These are phyloP conservation scores for Xerocomus minutiporus DNA, from an alignment of 1,284 basidiomycete species.

Conservation along the genomic window DNA sequence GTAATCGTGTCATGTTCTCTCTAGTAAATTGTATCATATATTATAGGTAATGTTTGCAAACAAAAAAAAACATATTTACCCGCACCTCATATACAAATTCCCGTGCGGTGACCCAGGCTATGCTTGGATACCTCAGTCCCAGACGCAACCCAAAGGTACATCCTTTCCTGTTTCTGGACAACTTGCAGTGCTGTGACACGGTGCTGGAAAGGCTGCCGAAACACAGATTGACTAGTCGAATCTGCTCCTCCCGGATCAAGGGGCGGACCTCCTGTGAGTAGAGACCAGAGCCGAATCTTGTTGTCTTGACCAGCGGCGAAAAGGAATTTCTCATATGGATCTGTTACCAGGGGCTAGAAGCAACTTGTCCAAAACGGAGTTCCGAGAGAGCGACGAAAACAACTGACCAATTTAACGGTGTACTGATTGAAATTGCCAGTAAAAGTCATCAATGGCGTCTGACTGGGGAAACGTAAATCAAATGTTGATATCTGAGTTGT, in stretches of 20 bases:
- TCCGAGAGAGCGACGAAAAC: neutral
- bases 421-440: conserved; percentile 55
- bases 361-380: neutral
- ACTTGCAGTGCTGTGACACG: conserved; percentile 45
- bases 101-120: conserved; percentile 37
- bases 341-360: conserved; percentile 54
- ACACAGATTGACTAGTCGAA: conserved; percentile 19
- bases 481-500: conserved; percentile 51
- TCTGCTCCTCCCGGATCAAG: conserved; percentile 26
- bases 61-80: neutral
- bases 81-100: neutral
- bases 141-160: conserved; percentile 42
- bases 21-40: conserved; percentile 14
- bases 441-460: conserved; percentile 45
- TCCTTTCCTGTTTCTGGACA: conserved; percentile 34
- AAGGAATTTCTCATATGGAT: conserved; percentile 58
- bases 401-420: conserved; percentile 47
- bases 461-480: conserved; percentile 55
- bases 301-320: conserved; percentile 70
- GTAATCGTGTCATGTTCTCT: neutral
- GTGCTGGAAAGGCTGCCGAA: conserved; percentile 36
- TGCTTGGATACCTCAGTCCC: conserved; percentile 40
- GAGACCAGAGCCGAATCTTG: conserved; percentile 61
- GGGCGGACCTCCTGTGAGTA: conserved; percentile 45
- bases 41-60: neutral